These are phyloP conservation scores for Chrysoporthe austroafricana DNA, from an alignment of 2,329 filamentous ascomycete genomes.

Conservation along the genomic window DNA sequence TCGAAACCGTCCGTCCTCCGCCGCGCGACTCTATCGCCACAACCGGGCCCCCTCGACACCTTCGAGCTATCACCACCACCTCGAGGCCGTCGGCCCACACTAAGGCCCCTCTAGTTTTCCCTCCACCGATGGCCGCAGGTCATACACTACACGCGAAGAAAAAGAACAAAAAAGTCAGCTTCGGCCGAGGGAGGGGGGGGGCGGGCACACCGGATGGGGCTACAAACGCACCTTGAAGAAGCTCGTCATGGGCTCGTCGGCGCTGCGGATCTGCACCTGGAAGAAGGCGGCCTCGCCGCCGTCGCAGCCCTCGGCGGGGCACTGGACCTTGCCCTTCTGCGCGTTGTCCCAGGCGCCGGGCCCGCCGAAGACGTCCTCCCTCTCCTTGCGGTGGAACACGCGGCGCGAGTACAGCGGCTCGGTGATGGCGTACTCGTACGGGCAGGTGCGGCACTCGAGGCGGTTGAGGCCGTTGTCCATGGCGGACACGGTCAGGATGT, in stretches of 20 bases:
- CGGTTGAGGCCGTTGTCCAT: slow-evolving; percentile 69
- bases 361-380: slow-evolving; percentile 88
- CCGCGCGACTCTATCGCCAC: not conserved
- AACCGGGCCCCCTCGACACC: not conserved
- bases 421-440: slow-evolving; percentile 85
- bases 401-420: slow-evolving; percentile 80
- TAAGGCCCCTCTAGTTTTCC: slow-evolving; percentile 55
- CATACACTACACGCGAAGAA: slow-evolving; percentile 58
- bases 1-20: not conserved
- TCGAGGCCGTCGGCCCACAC: not conserved
- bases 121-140: slow-evolving; percentile 68
- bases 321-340: slow-evolving; percentile 82
- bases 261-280: slow-evolving; percentile 96
- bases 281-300: slow-evolving; percentile 89
- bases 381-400: slow-evolving; percentile 83
- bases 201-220: not conserved
- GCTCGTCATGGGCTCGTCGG: slow-evolving; percentile 97
- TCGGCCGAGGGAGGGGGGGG: not conserved
- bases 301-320: slow-evolving; percentile 78
- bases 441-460: slow-evolving; percentile 93
- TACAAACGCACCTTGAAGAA: slow-evolving; percentile 75
- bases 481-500: slow-evolving; percentile 76
- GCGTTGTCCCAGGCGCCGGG: slow-evolving; percentile 90
- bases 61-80: not conserved
- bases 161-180: slow-evolving; percentile 29